Evolutionary conservation across 305 asterid genomes (phyloP), one percentile per base, ranked within the genome.

Genomic region (Fraxinus platypoda): DNA sequence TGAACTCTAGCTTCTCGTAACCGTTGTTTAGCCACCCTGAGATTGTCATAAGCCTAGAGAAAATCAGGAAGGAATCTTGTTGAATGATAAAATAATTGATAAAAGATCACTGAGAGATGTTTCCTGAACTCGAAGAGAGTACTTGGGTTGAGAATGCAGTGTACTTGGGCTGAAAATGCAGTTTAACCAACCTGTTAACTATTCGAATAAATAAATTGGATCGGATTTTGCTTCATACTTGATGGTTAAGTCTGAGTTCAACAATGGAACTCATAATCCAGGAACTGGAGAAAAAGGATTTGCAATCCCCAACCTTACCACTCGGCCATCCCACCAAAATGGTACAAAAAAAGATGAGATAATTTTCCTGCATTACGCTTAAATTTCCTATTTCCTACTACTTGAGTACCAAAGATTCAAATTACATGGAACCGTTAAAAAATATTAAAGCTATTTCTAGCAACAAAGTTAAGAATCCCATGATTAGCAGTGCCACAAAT

Each of bases 1-100:
- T 92, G 97, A 78, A 86, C 87, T 83, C 90, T 88, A 21, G 96
- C 98, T 84, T 95, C 99, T 80, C 97, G 90, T 59, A 95, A 83
- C 52, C 99, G 85, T 80, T 95, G 98, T 85, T 91, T 95, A 41
- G 90, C 90, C 82, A 94, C 86, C 88, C 98, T 95, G 90, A 75
- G 33, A 76, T 76, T 77, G 78, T 59, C 30, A 76, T 13, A 54
- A 38, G 46, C 19, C 35, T 43, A 43, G 25, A 19, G 7, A 74
- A 64, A 72, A 81, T 79, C 64, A 80, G 34, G 74, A 43, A 83
- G 25, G 28, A 77, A 52, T 52, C 23, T 52, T 71, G 33, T 71
- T 23, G 76, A 59, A 52, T 52, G 26, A 66, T 19, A n/a, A 23
- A 72, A 52, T 41, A 74, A n/a, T 19, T 52, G 26, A 70, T 4